phyloP scores from a whole-genome alignment of 2,329 filamentous ascomycete genomes.

The Curvularia sp. region DNA sequence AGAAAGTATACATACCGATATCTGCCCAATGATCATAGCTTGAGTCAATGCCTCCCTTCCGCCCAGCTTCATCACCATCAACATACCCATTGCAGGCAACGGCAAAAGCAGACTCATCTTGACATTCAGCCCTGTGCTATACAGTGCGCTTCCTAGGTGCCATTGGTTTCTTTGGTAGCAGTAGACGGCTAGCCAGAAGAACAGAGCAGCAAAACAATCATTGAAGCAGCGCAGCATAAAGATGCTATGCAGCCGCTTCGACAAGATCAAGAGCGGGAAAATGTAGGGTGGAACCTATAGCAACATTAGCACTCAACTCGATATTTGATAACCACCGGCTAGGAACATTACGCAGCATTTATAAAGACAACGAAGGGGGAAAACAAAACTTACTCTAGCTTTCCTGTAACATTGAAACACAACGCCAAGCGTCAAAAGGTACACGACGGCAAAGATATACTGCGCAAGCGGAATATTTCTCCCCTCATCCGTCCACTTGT shows the following conservation, averaged over 20 bases:
- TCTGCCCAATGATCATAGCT: conserved; percentile 73
- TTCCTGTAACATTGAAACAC: conserved; percentile 84
- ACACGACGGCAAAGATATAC: conserved; percentile 79
- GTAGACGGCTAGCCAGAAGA: conserved; percentile 82
- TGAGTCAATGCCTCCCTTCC: conserved; percentile 70
- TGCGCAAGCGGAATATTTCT: conserved; percentile 81
- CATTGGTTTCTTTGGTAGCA: conserved; percentile 77
- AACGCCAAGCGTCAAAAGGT: conserved; percentile 75
- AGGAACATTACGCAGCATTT: not conserved
- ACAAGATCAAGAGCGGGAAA: conserved; percentile 83
- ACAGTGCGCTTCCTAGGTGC: conserved; percentile 75
- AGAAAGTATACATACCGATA: conserved; percentile 67
- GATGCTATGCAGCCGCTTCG: conserved; percentile 91
- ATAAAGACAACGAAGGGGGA: not conserved
- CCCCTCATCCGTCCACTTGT: conserved; percentile 78
- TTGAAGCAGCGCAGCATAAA: conserved; percentile 95
- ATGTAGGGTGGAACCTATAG: conserved; percentile 81
- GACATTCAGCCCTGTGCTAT: conserved; percentile 81
- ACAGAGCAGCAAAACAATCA: conserved; percentile 86
- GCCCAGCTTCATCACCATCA: conserved; percentile 78
- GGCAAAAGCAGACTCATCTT: conserved; percentile 93
- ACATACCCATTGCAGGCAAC: conserved; percentile 78
- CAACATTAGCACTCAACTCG: conserved; percentile 1
- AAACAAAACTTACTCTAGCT: conserved; percentile 64
- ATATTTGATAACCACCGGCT: not conserved